A percentile compares a stretch with the other conserved stretches of the same genome.
Conservation (phyloP, 345 rosid species). For the Melastoma malabathricum region DNA sequence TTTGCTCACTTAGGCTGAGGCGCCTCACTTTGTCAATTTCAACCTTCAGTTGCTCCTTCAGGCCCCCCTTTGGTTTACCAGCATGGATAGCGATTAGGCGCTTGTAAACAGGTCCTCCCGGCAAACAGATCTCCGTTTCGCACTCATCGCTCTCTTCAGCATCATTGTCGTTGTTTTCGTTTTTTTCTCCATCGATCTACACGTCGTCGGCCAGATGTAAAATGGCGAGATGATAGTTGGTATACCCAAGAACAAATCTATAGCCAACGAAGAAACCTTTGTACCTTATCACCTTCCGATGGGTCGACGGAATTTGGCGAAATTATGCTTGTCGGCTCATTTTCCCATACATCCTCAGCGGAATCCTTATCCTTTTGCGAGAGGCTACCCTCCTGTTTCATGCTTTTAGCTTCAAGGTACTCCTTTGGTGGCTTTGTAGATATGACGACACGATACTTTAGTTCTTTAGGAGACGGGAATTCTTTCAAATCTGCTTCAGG, state of each 20-base stretch:
- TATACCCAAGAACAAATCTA: too few species aligned
- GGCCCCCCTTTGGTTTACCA: constrained; percentile 48
- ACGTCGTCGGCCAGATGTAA: background rate
- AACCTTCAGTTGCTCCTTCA: constrained; percentile 24
- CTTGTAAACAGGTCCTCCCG: constrained; percentile 29
- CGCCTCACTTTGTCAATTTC: constrained; percentile 38
- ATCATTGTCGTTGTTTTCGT: constrained; percentile 10
- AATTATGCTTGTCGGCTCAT: constrained; percentile 26
- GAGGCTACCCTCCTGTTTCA: constrained; percentile 24
- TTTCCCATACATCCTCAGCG: constrained; percentile 39
- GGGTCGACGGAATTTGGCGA: constrained; percentile 10
- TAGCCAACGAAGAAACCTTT: too few species aligned
- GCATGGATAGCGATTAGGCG: constrained; percentile 64
- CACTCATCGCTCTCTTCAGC: constrained; percentile 20
- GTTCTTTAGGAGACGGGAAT: constrained; percentile 58
- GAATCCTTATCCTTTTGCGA: constrained; percentile 25
- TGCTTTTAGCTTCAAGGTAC: constrained; percentile 40
- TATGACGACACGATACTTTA: constrained; percentile 60
- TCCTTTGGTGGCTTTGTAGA: constrained; percentile 97
- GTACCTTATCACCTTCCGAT: constrained; percentile 14
- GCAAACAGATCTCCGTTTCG: constrained; percentile 14
- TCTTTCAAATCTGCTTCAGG: constrained; percentile 68
- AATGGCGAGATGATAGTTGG: too few species aligned
- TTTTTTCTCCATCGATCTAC: constrained; percentile 35
- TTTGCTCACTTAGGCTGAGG: constrained; percentile 57